Conservation (phyloP, 768 basidiomycete genomes). For the Leucosporidium yakuticum region DNA sequence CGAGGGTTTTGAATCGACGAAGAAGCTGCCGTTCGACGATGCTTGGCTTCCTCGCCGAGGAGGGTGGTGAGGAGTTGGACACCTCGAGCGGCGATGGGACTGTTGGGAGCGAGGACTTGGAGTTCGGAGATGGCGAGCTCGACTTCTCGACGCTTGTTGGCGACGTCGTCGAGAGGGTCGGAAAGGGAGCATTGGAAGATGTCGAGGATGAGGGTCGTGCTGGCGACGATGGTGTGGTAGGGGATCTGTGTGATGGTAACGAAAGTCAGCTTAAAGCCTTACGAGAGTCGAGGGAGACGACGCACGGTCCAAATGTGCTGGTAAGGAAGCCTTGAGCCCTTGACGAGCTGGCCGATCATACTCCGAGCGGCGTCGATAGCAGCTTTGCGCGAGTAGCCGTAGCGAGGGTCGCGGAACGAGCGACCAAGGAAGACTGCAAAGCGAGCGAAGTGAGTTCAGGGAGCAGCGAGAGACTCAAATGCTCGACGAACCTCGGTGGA, state of each 20-base stretch:
- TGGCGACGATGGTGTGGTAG: slow-evolving; percentile 31
- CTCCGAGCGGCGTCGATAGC: slow-evolving; percentile 29
- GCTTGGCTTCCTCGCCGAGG: slow-evolving; percentile 31
- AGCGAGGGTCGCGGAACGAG: slow-evolving; percentile 16
- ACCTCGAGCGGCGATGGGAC: slow-evolving; percentile 27
- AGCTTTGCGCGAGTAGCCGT: slow-evolving; percentile 16
- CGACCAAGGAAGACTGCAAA: slow-evolving; percentile 18
- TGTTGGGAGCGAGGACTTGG: not conserved
- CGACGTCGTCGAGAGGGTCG: slow-evolving; percentile 13
- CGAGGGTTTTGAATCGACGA: not conserved
- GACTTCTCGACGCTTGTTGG: slow-evolving; percentile 27
- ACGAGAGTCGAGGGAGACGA: no score
- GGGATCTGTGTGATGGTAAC: not conserved
- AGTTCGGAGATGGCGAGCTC: slow-evolving; percentile 23
- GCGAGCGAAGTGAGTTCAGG: not conserved
- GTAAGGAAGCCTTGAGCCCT: not conserved
- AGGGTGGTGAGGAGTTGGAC: slow-evolving; percentile 26
- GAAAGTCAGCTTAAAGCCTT: no score
- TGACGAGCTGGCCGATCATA: slow-evolving; percentile 26
- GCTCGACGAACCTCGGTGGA: slow-evolving; percentile 13
- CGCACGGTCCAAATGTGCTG: slow-evolving; percentile 27
- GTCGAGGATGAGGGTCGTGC: slow-evolving; percentile 32
- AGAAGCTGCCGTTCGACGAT: slow-evolving; percentile 2
- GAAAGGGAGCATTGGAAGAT: slow-evolving; percentile 22
- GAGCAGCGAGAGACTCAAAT: no score